Conservation (phyloP, 1,139 yeast species). For the Candida anutae region DNA sequence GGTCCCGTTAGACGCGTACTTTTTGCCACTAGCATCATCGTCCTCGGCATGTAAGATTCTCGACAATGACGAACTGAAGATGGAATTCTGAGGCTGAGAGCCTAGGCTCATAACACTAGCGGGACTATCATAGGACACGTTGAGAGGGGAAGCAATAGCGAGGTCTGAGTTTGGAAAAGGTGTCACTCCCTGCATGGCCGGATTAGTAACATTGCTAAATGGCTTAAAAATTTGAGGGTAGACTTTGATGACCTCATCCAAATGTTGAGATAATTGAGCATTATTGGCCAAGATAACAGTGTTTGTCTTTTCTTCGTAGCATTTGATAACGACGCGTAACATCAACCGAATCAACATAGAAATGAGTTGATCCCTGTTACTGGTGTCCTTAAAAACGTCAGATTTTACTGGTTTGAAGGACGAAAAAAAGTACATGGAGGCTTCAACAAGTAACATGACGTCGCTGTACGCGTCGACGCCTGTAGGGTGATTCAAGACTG, state of each 20-base stretch:
- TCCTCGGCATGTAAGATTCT: slow-evolving; percentile 15
- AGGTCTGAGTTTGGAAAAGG: not conserved
- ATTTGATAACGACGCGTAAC: slow-evolving; percentile 17
- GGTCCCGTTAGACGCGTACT: too few species aligned
- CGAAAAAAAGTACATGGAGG: slow-evolving; percentile 18
- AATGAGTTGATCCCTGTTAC: slow-evolving; percentile 17
- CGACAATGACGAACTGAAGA: slow-evolving; percentile 15
- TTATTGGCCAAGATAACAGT: slow-evolving; percentile 10
- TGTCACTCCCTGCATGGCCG: too few species aligned
- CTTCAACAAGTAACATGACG: slow-evolving; percentile 21
- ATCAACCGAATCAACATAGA: slow-evolving; percentile 17
- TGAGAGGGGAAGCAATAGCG: not conserved
- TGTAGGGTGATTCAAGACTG: slow-evolving; percentile 25
- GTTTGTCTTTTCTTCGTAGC: slow-evolving; percentile 16
- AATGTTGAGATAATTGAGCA: slow-evolving; percentile 15
- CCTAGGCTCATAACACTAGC: not conserved
- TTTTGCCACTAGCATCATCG: not conserved
- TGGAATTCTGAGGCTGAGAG: too few species aligned
- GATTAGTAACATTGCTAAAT: not conserved
- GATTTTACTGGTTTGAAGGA: not conserved
- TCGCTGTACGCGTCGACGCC: slow-evolving; percentile 21
- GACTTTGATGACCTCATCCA: slow-evolving; percentile 13
- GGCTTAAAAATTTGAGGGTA: slow-evolving; percentile 19
- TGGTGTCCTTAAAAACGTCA: slow-evolving; percentile 7
- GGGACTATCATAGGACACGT: not conserved